Evolutionary conservation across 176 grass and related monocot genomes (phyloP).

Genomic region (Tillandsia leiboldiana): DNA sequence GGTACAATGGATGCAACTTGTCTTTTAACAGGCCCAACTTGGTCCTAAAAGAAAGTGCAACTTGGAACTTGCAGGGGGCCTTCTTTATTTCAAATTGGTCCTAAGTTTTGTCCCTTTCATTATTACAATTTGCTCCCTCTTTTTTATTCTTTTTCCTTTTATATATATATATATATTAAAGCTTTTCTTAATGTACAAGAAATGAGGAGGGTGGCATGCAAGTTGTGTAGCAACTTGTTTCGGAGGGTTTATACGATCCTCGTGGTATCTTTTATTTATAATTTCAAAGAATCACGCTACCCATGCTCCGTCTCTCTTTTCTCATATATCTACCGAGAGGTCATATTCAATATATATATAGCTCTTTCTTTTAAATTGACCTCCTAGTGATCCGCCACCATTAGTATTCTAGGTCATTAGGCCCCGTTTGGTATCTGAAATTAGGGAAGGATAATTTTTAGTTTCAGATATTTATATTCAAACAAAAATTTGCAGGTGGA

Average conservation of each 20-base stretch:
- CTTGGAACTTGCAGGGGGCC: neutral
- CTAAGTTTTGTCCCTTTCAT: neutral
- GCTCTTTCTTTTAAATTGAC: neutral
- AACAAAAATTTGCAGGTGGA: too few species aligned
- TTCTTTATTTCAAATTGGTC: neutral
- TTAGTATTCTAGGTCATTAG: neutral
- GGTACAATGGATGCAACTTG: neutral
- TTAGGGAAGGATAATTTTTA: too few species aligned
- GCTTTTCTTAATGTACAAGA: too few species aligned
- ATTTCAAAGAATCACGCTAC: neutral
- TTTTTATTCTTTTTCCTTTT: neutral
- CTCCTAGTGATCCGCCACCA: neutral
- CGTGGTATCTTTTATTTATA: neutral
- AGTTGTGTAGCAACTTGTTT: neutral
- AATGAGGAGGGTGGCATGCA: neutral
- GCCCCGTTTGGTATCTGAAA: too few species aligned
- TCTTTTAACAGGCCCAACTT: neutral
- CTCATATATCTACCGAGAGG: neutral
- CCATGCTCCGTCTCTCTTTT: neutral
- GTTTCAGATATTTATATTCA: too few species aligned
- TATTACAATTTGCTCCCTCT: neutral
- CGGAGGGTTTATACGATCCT: neutral
- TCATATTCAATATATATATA: neutral
- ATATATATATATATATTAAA: neutral
- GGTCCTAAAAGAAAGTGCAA: neutral